These are phyloP conservation scores for Cladophialophora psammophila DNA, from an alignment of 2,329 filamentous ascomycete species.

Conservation along the genomic window DNA sequence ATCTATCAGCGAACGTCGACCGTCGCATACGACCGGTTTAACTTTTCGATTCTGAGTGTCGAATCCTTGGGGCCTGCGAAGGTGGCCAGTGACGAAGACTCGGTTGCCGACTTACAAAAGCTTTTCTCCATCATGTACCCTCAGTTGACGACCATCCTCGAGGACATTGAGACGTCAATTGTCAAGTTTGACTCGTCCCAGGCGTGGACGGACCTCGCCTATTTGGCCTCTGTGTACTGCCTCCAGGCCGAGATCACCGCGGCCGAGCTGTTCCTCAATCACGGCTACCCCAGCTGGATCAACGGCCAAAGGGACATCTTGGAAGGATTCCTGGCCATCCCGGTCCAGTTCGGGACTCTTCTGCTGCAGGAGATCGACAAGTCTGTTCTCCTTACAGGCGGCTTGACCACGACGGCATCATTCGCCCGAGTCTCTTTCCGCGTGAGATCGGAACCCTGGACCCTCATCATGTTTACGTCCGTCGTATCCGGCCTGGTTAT, in stretches of 20 bases:
- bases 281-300: background rate
- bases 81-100: conserved; percentile 2
- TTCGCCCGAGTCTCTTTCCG: conserved; percentile 1
- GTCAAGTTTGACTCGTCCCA: background rate
- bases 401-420: conserved; percentile 5
- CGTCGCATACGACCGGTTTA: background rate
- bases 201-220: conserved; percentile 5
- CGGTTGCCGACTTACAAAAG: conserved; percentile 1
- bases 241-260: conserved; percentile 5
- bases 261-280: background rate
- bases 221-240: conserved; percentile 6
- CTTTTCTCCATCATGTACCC: conserved; percentile 8
- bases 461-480: background rate
- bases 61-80: background rate
- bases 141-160: background rate
- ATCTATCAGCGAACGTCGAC: conserved; percentile 3
- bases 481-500: background rate
- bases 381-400: background rate
- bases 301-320: conserved; percentile 4
- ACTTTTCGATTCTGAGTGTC: conserved; percentile 7
- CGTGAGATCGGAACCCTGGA: conserved; percentile 4
- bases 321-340: conserved; percentile 2
- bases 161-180: background rate
- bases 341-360: background rate
- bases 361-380: background rate